Evolutionary conservation across 169 alveolate species (phyloP).

Genomic region (Plasmodium fragile): DNA sequence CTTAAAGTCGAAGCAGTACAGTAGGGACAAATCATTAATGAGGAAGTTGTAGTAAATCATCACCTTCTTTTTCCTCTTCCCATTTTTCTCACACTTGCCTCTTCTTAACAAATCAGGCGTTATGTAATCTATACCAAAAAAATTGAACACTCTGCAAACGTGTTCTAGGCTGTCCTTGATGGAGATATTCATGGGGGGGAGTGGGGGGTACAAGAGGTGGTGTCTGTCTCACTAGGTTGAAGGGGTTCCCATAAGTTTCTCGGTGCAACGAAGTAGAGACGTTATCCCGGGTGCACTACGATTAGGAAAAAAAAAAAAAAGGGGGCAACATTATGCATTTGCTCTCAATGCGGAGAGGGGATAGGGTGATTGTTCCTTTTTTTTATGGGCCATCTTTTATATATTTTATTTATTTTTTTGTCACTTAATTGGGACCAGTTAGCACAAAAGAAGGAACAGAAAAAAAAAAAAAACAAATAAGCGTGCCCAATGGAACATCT

Average conservation of each 20-base stretch:
- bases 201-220: neutral
- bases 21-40: slow-evolving; percentile 60
- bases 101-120: slow-evolving; percentile 59
- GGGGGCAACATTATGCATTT: neutral
- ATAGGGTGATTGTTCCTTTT: neutral
- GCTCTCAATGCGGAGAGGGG: neutral
- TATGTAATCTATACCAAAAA: slow-evolving; percentile 66
- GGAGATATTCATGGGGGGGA: slow-evolving; percentile 29
- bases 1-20: slow-evolving; percentile 43
- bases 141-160: slow-evolving; percentile 39
- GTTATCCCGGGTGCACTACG: neutral
- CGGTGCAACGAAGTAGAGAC: neutral
- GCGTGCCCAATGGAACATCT: neutral
- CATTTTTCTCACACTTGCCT: slow-evolving; percentile 39
- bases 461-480: no score
- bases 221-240: neutral
- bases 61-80: slow-evolving; percentile 25
- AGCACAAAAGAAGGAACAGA: neutral
- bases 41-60: slow-evolving; percentile 28
- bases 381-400: neutral
- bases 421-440: neutral
- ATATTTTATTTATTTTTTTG: no score
- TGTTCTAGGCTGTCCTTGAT: slow-evolving; percentile 72
- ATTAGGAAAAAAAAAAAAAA: neutral
- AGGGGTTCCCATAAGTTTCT: neutral